A percentile compares a stretch with the other conserved stretches of the same genome.
Evolutionary conservation across 768 basidiomycete species (phyloP).

Genomic region (Boletus rubescentipes): DNA sequence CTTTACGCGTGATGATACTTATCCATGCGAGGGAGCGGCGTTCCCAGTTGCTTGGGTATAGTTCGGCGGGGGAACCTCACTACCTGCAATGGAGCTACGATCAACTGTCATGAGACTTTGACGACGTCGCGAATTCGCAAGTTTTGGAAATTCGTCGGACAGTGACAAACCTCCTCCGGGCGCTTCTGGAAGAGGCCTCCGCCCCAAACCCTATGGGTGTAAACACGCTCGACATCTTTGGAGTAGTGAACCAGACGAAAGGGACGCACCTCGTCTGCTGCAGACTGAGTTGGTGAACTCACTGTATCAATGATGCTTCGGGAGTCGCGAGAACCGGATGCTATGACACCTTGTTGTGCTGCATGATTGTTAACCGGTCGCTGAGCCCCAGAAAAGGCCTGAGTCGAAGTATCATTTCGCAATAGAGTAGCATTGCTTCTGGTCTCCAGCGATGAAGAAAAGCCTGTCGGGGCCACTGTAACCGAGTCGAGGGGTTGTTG

Average conservation of each 20-base stretch:
- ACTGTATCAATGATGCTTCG: conserved; percentile 5
- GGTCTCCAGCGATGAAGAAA: conserved; percentile 23
- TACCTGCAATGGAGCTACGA: conserved; percentile 11
- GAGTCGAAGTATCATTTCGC: conserved; percentile 5
- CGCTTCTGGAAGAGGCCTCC: conserved; percentile 24
- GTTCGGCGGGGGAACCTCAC: conserved; percentile 25
- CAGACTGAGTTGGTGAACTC: background rate
- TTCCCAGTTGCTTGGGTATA: conserved; percentile 21
- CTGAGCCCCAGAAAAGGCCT: conserved; percentile 1
- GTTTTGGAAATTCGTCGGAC: conserved; percentile 15
- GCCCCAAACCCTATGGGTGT: conserved; percentile 7
- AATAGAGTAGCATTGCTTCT: conserved; percentile 12
- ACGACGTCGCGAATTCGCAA: conserved; percentile 1
- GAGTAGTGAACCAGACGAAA: background rate
- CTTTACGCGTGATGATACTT: too few species aligned
- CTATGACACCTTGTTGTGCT: background rate
- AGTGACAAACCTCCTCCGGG: conserved; percentile 19
- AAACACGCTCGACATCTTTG: background rate
- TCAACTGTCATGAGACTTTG: conserved; percentile 2
- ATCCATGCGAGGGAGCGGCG: background rate
- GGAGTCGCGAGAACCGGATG: conserved; percentile 12
- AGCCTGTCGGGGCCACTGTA: conserved; percentile 4
- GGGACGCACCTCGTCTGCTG: conserved; percentile 20
- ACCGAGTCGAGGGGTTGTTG: background rate
- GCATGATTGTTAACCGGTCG: conserved; percentile 3